Conservation (phyloP, 768 basidiomycete species). For the Gloeophyllum trabeum region DNA sequence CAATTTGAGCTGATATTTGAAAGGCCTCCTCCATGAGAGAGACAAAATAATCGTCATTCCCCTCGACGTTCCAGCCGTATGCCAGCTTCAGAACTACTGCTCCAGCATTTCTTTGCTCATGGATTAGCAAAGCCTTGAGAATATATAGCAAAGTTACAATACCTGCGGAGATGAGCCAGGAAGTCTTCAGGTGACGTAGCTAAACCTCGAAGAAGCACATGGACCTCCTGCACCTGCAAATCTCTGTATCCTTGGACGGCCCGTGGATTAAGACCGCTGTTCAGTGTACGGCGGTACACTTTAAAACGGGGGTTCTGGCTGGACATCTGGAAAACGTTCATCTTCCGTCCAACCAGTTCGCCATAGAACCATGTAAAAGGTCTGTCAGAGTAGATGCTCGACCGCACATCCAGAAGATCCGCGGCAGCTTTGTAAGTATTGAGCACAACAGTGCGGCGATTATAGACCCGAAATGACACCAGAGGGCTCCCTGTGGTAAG, state of each 20-base stretch:
- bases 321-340: background rate
- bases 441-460: background rate
- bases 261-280: background rate
- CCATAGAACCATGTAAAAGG: background rate
- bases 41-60: slow-evolving; percentile 3
- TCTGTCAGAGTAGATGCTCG: background rate
- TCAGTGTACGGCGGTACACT: background rate
- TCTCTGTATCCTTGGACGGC: background rate
- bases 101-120: background rate
- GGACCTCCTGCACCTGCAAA: no score
- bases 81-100: slow-evolving; percentile 3
- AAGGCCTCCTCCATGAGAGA: background rate
- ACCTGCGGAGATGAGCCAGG: no score
- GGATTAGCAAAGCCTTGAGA: no score
- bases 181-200: no score
- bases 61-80: slow-evolving; percentile 2
- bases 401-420: background rate
- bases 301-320: no score
- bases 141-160: no score
- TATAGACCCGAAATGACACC: background rate
- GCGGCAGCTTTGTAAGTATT: background rate
- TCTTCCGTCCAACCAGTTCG: background rate
- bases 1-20: no score
- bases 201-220: no score
- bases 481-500: background rate